Evolutionary conservation across 345 rosid genomes (phyloP).

Genomic region (Gossypium turneri): DNA sequence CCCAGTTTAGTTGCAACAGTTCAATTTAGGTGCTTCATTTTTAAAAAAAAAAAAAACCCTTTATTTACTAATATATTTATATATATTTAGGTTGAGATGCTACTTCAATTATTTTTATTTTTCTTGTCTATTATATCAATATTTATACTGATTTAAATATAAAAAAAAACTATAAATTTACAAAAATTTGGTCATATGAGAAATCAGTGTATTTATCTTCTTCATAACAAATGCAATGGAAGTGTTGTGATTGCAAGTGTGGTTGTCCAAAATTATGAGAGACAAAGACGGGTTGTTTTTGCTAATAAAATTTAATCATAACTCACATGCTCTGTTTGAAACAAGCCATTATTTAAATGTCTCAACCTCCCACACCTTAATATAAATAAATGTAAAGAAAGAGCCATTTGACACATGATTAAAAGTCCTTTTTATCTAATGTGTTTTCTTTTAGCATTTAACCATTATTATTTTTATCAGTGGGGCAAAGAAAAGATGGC

Average conservation of each 20-base stretch:
- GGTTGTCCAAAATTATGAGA: constrained; percentile 1
- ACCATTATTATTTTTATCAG: not conserved
- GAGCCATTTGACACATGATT: not conserved
- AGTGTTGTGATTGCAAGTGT: not conserved
- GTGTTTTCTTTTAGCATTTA: not conserved
- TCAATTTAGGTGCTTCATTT: not conserved
- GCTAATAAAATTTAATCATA: constrained; percentile 6
- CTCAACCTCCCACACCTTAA: no score
- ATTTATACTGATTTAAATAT: no score
- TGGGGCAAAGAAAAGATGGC: not conserved
- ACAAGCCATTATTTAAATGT: not conserved
- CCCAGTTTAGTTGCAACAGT: not conserved
- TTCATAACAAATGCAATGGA: not conserved
- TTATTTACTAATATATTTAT: not conserved
- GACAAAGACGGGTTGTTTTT: not conserved
- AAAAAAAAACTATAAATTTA: no score
- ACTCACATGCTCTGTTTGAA: not conserved
- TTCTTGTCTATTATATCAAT: no score
- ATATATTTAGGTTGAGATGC: no score
- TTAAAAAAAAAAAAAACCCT: rapidly evolving
- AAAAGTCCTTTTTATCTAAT: not conserved
- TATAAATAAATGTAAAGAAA: not conserved
- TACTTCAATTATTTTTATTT: no score
- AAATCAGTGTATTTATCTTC: not conserved
- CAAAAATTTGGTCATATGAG: no score